phyloP scores from a whole-genome alignment of 2,329 filamentous ascomycete species.

The Rutstroemia sp. region DNA sequence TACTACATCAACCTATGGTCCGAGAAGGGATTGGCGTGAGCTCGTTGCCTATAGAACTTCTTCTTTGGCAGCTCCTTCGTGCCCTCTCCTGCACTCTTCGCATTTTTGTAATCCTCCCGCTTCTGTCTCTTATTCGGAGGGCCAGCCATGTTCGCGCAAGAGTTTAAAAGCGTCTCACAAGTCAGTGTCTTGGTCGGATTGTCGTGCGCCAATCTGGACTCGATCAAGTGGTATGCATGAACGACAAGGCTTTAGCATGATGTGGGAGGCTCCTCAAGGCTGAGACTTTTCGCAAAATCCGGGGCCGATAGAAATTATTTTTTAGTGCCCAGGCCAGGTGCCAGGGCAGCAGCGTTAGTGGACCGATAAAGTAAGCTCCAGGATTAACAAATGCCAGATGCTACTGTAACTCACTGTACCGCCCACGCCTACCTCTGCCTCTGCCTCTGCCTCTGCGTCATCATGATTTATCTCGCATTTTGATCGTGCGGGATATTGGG shows the following conservation, averaged over 20 bases:
- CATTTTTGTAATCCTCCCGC: conserved; percentile 57
- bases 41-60: conserved; percentile 92
- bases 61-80: conserved; percentile 65
- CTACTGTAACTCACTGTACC: too few species aligned
- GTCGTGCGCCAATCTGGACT: neutral
- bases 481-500: too few species aligned
- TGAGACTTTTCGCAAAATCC: conserved; percentile 3
- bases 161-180: neutral
- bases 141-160: conserved; percentile 31
- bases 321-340: neutral
- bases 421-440: too few species aligned
- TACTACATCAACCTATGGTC: conserved; percentile 89
- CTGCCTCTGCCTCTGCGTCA: too few species aligned
- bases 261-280: conserved; percentile 8
- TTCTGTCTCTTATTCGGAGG: conserved; percentile 53
- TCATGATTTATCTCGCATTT: too few species aligned
- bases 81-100: conserved; percentile 41
- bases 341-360: too few species aligned
- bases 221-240: neutral
- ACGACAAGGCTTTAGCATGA: conserved; percentile 3
- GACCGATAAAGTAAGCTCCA: too few species aligned
- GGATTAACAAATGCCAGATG: neutral
- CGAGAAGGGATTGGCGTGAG: conserved; percentile 96
- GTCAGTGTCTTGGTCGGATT: neutral
- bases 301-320: neutral